Percentiles rank a stretch among this genome's conserved stretches.
These are phyloP conservation scores for Euphorbia peplus DNA, from an alignment of 345 rosid genomes.

Conservation along the genomic window DNA sequence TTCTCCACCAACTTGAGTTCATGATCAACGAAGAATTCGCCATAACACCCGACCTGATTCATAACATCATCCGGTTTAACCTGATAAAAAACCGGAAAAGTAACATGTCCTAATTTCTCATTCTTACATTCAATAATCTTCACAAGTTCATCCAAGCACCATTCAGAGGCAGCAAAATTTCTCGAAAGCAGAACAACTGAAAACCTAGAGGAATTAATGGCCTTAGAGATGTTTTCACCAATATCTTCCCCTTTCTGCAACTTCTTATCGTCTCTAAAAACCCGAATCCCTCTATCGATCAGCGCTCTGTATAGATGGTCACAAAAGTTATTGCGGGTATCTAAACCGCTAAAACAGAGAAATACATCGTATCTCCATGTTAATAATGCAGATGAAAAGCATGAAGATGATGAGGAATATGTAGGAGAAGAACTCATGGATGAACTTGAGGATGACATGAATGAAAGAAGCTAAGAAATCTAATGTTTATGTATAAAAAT, in stretches of 20 bases:
- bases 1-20: background rate
- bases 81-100: conserved; percentile 8
- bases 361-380: background rate
- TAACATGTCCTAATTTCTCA: background rate
- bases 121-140: background rate
- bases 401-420: background rate
- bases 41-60: background rate
- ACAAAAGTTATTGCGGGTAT: background rate
- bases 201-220: background rate
- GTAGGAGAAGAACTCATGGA: background rate
- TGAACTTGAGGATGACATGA: too few species aligned
- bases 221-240: background rate
- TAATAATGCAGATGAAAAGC: background rate
- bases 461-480: too few species aligned
- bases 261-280: conserved; percentile 5
- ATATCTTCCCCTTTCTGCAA: background rate
- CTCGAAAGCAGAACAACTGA: background rate
- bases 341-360: background rate
- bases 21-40: background rate
- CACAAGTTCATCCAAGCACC: conserved; percentile 8
- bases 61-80: background rate
- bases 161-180: conserved; percentile 1
- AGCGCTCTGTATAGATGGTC: background rate
- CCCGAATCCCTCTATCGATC: background rate
- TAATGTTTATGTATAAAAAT: too few species aligned